Evolutionary conservation across 2,329 filamentous ascomycete species (phyloP).

Genomic region (Acrodontium crateriforme): DNA sequence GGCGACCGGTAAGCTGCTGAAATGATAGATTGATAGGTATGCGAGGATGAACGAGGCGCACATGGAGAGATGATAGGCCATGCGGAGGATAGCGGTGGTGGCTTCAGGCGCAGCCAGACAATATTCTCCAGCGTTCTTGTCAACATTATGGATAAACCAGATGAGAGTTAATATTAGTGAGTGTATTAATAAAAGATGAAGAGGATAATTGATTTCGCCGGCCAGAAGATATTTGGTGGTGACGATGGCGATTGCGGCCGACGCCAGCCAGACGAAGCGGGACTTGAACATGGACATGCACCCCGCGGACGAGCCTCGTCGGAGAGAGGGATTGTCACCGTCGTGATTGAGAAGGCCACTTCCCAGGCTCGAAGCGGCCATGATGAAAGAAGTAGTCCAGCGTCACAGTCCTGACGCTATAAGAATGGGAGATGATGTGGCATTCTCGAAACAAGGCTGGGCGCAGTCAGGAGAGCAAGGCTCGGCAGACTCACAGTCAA

Average conservation of each 20-base stretch:
- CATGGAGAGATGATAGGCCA: background rate
- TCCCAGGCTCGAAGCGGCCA: too few relatives aligned
- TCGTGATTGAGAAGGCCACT: too few relatives aligned
- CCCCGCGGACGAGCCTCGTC: too few relatives aligned
- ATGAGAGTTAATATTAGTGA: background rate
- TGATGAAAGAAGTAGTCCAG: too few relatives aligned
- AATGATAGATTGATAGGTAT: conserved; percentile 1
- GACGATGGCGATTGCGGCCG: background rate
- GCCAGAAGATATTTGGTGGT: conserved; percentile 1
- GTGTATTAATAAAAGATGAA: conserved; percentile 1
- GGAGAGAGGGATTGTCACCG: too few relatives aligned
- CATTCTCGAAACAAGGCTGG: too few relatives aligned
- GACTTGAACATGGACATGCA: too few relatives aligned
- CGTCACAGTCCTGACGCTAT: too few relatives aligned
- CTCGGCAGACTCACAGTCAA: too few relatives aligned
- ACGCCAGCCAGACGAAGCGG: conserved; percentile 1
- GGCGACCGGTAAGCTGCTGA: background rate
- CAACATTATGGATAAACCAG: background rate
- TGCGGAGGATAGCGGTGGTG: background rate
- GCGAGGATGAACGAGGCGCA: background rate
- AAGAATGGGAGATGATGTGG: too few relatives aligned
- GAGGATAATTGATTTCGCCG: background rate
- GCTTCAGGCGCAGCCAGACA: too few relatives aligned
- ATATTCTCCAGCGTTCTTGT: background rate
- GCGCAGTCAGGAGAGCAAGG: too few relatives aligned